Percentiles rank a stretch among this genome's conserved stretches.
phyloP scores from a whole-genome alignment of 2,329 filamentous ascomycete genomes.

The Macrophomina pseudophaseolina region DNA sequence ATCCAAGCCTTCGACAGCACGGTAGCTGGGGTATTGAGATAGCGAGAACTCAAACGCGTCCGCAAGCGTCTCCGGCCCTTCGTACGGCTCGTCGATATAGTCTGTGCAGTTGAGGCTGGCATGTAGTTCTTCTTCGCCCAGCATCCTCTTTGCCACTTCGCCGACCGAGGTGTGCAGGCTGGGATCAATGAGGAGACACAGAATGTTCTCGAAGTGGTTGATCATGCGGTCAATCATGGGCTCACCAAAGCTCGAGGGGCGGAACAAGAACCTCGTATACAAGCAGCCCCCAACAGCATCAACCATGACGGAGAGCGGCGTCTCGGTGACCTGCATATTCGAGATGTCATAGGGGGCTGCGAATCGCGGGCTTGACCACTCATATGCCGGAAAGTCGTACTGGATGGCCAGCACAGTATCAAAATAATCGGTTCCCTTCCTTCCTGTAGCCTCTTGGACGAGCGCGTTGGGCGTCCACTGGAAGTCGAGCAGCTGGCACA shows the following conservation, averaged over 20 bases:
- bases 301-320: slow-evolving; percentile 2
- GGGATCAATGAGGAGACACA: background rate
- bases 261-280: slow-evolving; percentile 21
- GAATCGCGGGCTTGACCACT: background rate
- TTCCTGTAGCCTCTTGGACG: slow-evolving; percentile 21
- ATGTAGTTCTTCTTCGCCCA: background rate
- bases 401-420: slow-evolving; percentile 20
- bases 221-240: slow-evolving; percentile 17
- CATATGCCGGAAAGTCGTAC: slow-evolving; percentile 17
- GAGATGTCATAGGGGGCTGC: slow-evolving; percentile 1
- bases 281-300: background rate
- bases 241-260: background rate
- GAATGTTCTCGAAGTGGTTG: slow-evolving; percentile 9
- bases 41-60: slow-evolving; percentile 3
- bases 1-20: slow-evolving; percentile 5
- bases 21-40: background rate
- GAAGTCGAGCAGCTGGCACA: slow-evolving; percentile 16
- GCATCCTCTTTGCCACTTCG: background rate
- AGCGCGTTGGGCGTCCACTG: slow-evolving; percentile 19
- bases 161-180: background rate
- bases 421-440: slow-evolving; percentile 10
- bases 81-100: slow-evolving; percentile 9
- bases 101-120: background rate
- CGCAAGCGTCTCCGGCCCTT: background rate
- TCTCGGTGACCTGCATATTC: slow-evolving; percentile 1